Evolutionary conservation across 495 filamentous ascomycete species (phyloP).

Genomic region (Daldinia caldariorum): DNA sequence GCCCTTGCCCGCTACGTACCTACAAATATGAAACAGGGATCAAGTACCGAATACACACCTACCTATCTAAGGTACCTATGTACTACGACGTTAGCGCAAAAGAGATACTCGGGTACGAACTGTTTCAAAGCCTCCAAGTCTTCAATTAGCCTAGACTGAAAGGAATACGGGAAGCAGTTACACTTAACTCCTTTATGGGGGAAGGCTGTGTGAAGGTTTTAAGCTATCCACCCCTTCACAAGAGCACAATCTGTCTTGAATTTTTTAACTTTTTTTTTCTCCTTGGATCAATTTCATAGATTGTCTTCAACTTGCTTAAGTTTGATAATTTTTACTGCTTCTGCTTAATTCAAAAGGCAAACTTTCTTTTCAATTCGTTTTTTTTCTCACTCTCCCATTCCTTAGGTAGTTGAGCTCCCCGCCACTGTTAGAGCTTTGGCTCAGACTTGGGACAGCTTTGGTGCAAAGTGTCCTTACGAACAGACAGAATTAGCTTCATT

Average conservation of each 20-base stretch:
- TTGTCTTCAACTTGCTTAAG: slow-evolving; percentile 6
- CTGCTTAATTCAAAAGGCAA: slow-evolving; percentile 6
- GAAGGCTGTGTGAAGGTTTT: slow-evolving; percentile 15
- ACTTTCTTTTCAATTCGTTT: slow-evolving; percentile 4
- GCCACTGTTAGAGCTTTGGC: slow-evolving; percentile 25
- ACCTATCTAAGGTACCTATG: too few species aligned
- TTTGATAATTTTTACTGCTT: slow-evolving; percentile 15
- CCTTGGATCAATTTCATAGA: slow-evolving; percentile 12
- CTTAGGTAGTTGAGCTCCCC: slow-evolving; percentile 38
- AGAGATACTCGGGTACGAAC: slow-evolving; percentile 16
- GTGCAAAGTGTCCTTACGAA: slow-evolving; percentile 49
- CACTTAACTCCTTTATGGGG: slow-evolving; percentile 15
- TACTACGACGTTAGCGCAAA: slow-evolving; percentile 25
- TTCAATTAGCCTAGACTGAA: slow-evolving; percentile 25
- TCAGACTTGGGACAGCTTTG: slow-evolving; percentile 38
- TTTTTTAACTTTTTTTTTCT: neutral
- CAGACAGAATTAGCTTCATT: slow-evolving; percentile 5
- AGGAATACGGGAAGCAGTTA: slow-evolving; percentile 10
- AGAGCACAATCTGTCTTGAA: slow-evolving; percentile 6
- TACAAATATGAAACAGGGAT: slow-evolving; percentile 18
- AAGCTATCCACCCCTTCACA: slow-evolving; percentile 4
- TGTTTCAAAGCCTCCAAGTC: slow-evolving; percentile 26
- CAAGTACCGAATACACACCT: slow-evolving; percentile 22
- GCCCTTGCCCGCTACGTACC: neutral
- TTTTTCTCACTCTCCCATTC: slow-evolving; percentile 3